Evolutionary conservation across 257 asterid species (phyloP), one percentile per base, ranked within the genome.

Genomic region (Nicotiana undulata): DNA sequence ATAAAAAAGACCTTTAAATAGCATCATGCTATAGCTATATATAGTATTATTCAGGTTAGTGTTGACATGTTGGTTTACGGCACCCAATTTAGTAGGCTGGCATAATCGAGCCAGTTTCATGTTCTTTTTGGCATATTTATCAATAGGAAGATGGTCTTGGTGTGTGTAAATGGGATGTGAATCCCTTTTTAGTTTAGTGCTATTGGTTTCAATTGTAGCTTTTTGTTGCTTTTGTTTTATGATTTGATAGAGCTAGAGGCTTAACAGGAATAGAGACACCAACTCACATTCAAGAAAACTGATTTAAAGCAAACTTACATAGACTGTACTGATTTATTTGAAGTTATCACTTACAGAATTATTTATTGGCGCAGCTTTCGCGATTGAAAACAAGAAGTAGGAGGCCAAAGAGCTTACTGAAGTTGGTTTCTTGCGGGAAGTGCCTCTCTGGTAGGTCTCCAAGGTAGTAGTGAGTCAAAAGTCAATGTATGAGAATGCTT

Each of bases 361-460:
- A 31, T 49, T 10, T 68, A 15, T 10, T n/a, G 32, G 29, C 88
- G 93, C 94, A 95, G 98, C 89, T 89, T 81, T 89, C 92, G 9
- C 96, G 92, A 13, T 84, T 90, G 92, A 93, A 84, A 82, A 81
- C 90, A 18, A 85, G 92, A 84, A 55, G 91, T 24, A 92, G 93
- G 89, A 92, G 84, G 85, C 88, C 94, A 22, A 91, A 78, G n/a
- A 67, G 89, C 51, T 79, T 92, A 87, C 89, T 95, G 88, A 91
- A 85, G 86, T 90, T 81, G 15, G 90, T 94, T 65, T 87, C 92
- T 6, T 95, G 98, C 11, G 97, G 98, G 82, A 89, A 85, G 89
- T 94, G 97, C 75, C 89, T 90, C 82, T 83, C 97, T 15, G 18
- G 88, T 78, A 91, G 89, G 84, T 91, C 97, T 85, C 88, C 96